Evolutionary conservation across 2,329 filamentous ascomycete species (phyloP), one percentile per base, ranked within the genome.

Genomic region (Exophiala spinifera): DNA sequence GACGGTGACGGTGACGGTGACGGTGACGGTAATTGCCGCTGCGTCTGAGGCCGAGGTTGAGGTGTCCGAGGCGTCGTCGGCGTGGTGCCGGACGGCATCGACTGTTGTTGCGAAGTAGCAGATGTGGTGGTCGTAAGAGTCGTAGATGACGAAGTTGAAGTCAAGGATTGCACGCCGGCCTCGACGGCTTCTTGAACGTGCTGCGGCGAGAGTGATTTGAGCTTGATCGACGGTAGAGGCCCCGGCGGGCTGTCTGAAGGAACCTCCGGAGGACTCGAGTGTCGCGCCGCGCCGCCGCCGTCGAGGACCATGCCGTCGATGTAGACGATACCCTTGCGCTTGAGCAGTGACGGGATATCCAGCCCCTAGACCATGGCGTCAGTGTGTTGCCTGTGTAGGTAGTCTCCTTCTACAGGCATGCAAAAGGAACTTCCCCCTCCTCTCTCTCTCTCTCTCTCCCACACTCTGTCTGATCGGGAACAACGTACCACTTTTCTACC

Each of bases 251-350:
- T n/a, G n/a, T n/a, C n/a, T n/a, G n/a, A n/a, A n/a, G n/a, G n/a
- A n/a, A n/a, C n/a, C n/a, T n/a, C n/a, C n/a, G n/a, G n/a, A n/a
- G n/a, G 19, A 13, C 28, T 31, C 28, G 28, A 31, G 3, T 8
- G 17, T n/a, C n/a, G n/a, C n/a, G n/a, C n/a, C 4, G 39, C 11
- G n/a, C 11, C 14, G 15, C 37, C 23, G 20, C 42, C 5, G 2
- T 28, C 39, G 17, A 62, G 82, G 87, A 21, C 81, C 54, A 94
- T 73, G 17, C 88, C 89, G 70, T 96, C 90, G 28, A 95, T 78
- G 63, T 90, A 92, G 40, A 76, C 73, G 64, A 95, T 86, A 48
- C 78, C 79, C 28, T 80, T 80, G 57, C 80, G 79, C 33, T 76
- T 76, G 49, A 73, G 70, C 3, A 86, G 69, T 19, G 50, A 51